Percentiles rank a stretch among this genome's conserved stretches.
Evolutionary conservation across 108 stramenopile species (phyloP).

Genomic region (Thalassiosira profunda): DNA sequence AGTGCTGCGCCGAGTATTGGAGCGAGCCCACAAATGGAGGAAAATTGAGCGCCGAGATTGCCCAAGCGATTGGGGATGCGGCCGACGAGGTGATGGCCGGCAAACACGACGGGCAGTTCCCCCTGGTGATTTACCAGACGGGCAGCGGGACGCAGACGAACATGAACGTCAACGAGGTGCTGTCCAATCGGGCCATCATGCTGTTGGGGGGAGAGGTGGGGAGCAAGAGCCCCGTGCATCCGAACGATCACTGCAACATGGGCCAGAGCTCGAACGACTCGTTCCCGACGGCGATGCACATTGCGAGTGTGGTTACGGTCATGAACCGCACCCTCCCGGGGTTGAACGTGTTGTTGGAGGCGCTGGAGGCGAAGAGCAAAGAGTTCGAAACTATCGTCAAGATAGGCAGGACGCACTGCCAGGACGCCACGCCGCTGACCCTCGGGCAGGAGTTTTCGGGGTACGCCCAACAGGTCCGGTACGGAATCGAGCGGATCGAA

Average conservation of each 20-base stretch:
- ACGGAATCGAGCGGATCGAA: conserved; percentile 86
- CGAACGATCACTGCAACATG: conserved; percentile 99
- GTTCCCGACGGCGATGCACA: conserved; percentile 99
- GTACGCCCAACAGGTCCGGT: conserved; percentile 94
- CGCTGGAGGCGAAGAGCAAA: conserved; percentile 71
- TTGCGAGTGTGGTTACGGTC: conserved; percentile 83
- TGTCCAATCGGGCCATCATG: conserved; percentile 97
- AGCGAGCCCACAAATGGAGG: conserved; percentile 65
- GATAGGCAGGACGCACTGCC: conserved; percentile 98
- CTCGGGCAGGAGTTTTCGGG: conserved; percentile 98
- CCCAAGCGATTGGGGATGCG: conserved; percentile 87
- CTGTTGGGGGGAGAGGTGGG: conserved; percentile 93
- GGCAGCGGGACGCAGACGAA: conserved; percentile 98
- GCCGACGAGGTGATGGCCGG: conserved; percentile 94
- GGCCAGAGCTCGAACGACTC: conserved; percentile 96
- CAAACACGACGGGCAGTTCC: conserved; percentile 95
- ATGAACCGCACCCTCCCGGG: conserved; percentile 82
- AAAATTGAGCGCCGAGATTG: conserved; percentile 61
- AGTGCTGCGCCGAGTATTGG: conserved; percentile 90
- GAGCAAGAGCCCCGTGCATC: conserved; percentile 92
- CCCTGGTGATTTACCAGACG: conserved; percentile 97
- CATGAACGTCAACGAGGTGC: conserved; percentile 99
- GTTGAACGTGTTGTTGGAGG: conserved; percentile 63
- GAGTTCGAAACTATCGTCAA: conserved; percentile 93
- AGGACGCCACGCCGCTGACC: conserved; percentile 99